A percentile compares a stretch with the other conserved stretches of the same genome.
phyloP scores from a whole-genome alignment of 306 rosid species.

The Amphicarpaea edgeworthii region DNA sequence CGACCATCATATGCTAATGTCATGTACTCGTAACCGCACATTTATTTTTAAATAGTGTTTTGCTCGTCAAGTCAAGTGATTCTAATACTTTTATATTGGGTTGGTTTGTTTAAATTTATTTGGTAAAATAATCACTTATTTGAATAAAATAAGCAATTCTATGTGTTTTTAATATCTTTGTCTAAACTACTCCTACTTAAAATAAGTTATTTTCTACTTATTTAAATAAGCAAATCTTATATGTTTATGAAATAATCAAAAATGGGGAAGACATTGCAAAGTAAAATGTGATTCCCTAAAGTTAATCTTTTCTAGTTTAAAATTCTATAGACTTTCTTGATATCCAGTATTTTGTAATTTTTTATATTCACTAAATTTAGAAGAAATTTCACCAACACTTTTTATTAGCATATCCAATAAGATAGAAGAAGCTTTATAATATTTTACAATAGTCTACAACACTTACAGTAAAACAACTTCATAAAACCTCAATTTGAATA shows the following conservation, averaged over 20 bases:
- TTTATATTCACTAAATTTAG: too few relatives aligned
- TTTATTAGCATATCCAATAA: slow-evolving; percentile 3
- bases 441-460: too few relatives aligned
- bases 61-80: not conserved
- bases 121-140: too few relatives aligned
- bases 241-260: too few relatives aligned
- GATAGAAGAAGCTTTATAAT: not conserved
- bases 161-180: too few relatives aligned
- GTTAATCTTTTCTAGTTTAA: not conserved
- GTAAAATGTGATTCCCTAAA: not conserved
- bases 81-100: not conserved
- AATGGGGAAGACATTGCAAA: not conserved
- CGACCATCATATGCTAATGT: slow-evolving; percentile 11
- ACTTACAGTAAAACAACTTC: too few relatives aligned
- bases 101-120: too few relatives aligned
- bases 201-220: too few relatives aligned
- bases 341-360: not conserved
- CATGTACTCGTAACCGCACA: not conserved
- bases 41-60: not conserved
- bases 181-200: too few relatives aligned
- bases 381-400: not conserved
- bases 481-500: not conserved
- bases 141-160: too few relatives aligned
- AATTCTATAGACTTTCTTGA: not conserved
- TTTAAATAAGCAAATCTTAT: too few relatives aligned